Evolutionary conservation across 2,329 filamentous ascomycete species (phyloP), one percentile per base, ranked within the genome.

Genomic region (Plectosphaerella plurivora): DNA sequence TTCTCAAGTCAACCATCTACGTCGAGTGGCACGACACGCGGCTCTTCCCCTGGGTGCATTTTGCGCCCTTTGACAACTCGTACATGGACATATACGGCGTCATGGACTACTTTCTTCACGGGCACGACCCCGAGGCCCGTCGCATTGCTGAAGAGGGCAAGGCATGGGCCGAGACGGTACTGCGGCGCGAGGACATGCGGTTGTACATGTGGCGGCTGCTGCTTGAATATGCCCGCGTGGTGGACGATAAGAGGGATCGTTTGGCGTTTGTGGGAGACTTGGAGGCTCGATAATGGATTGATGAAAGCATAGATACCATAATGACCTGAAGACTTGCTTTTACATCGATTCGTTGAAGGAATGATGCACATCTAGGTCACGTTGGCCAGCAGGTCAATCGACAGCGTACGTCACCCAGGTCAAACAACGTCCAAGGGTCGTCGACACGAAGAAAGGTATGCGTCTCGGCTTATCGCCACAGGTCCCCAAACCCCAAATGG

Each of bases 401-500:
- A 22, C 22, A n/a, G n/a, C n/a, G n/a, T n/a, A n/a, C n/a, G n/a
- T n/a, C n/a, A n/a, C n/a, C n/a, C n/a, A 22, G 22, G 22, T 22
- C 5, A 22, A 22, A 22, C 22, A 22, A 22, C 22, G 22, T 22
- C 22, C 22, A 5, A 22, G 22, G 22, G 22, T 22, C 22, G 5
- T 22, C 22, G 22, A 22, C 22, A 22, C 22, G 5, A 22, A 22
- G 22, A 22, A 22, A 22, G 22, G 22, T 22, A 22, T 5, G 5
- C 5, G 22, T 50, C 22, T 22, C 22, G 22, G 22, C 22, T 3
- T 22, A 22, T 22, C 22, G 5, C 22, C 22, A 22, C 93, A 97
- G 75, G 94, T 97, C 60, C 94, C 94, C 35, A 84, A 94, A 68
- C 94, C 94, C 35, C 84, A 94, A 68, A 97, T 99, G 94, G 94